Conservation (phyloP, 1,284 basidiomycete genomes). For the Stygiomarasmius scandens region DNA sequence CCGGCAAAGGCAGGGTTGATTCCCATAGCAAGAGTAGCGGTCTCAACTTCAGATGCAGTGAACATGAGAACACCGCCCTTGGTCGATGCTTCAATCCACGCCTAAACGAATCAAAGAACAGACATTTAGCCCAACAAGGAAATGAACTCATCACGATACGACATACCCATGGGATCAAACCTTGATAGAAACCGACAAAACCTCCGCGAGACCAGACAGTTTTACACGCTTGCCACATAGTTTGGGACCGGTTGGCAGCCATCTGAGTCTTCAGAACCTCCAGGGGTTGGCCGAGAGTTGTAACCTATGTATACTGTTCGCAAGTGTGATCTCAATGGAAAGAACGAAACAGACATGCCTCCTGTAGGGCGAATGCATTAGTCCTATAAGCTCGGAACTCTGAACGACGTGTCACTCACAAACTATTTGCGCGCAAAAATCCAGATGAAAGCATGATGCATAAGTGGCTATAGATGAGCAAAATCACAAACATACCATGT, state of each 20-base stretch:
- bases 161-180: conserved; percentile 95
- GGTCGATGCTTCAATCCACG: conserved; percentile 99
- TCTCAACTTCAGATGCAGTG: conserved; percentile 94
- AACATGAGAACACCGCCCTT: conserved; percentile 98
- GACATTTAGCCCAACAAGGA: background rate
- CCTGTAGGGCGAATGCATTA: conserved; percentile 33
- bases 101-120: conserved; percentile 52
- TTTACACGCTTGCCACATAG: conserved; percentile 85
- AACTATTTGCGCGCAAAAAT: conserved; percentile 43
- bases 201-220: conserved; percentile 95
- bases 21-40: conserved; percentile 64
- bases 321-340: background rate
- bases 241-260: conserved; percentile 91
- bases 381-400: background rate
- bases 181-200: conserved; percentile 92
- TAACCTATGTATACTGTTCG: conserved; percentile 59
- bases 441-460: conserved; percentile 17
- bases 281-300: conserved; percentile 96
- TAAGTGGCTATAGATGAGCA: conserved; percentile 10
- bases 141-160: no score
- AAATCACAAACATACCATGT: conserved; percentile 65
- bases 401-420: conserved; percentile 43
- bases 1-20: conserved; percentile 84
- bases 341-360: conserved; percentile 37
- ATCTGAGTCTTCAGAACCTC: conserved; percentile 99